These are phyloP conservation scores for Chaetomium strumarium DNA, from an alignment of 2,329 filamentous ascomycete genomes.

Conservation along the genomic window DNA sequence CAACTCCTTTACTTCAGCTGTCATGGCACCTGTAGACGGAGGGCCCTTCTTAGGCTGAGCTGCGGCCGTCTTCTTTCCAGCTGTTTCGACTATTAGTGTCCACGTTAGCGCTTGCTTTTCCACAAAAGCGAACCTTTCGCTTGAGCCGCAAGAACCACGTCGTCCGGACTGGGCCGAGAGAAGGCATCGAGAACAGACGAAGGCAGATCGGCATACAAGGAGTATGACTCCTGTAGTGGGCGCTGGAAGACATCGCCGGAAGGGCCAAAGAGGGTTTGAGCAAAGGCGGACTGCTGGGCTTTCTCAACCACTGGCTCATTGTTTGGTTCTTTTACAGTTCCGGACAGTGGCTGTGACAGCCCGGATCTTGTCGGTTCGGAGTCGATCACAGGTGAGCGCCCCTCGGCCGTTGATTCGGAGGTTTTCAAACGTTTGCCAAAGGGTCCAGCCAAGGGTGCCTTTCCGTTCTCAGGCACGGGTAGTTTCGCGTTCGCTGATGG, in stretches of 20 bases:
- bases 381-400: conserved; percentile 14
- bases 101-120: conserved; percentile 43
- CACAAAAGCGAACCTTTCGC: conserved; percentile 71
- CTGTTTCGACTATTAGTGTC: conserved; percentile 48
- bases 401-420: conserved; percentile 15
- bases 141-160: conserved; percentile 81
- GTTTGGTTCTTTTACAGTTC: conserved; percentile 27
- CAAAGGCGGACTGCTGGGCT: conserved; percentile 50
- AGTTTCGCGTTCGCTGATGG: conserved; percentile 28
- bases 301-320: conserved; percentile 15
- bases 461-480: conserved; percentile 27
- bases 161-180: conserved; percentile 83
- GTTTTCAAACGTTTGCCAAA: conserved; percentile 24
- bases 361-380: conserved; percentile 10
- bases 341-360: not conserved
- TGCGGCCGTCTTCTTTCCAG: conserved; percentile 42
- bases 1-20: conserved; percentile 34
- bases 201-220: conserved; percentile 43
- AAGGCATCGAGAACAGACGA: conserved; percentile 58
- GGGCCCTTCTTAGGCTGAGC: conserved; percentile 35
- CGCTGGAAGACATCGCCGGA: conserved; percentile 21
- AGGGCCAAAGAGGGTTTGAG: conserved; percentile 46
- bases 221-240: not conserved
- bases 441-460: conserved; percentile 20
- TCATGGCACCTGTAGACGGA: conserved; percentile 28